Base-by-base conservation (phyloP, 148 eudicot genomes). In the Fagopyrum esculentum region DNA sequence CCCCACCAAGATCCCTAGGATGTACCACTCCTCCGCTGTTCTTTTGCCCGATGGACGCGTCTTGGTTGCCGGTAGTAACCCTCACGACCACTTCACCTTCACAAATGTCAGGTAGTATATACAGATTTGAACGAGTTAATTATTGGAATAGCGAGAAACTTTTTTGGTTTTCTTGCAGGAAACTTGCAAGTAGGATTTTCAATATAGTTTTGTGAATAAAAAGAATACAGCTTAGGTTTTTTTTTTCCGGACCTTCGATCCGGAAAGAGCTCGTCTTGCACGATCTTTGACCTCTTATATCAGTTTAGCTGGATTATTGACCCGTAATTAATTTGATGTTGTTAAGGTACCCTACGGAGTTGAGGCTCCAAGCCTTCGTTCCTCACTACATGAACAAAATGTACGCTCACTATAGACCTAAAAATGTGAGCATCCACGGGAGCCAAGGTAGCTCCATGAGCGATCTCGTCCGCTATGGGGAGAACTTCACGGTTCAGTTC, bases 21-120 rank as follows among this genome's bases (percentile, higher is more conserved):
- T 89, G 94, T 89, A 84, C 63, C 88, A 84, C 60, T 89, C 94
- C 0, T 81, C 94, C 4, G 88, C 94, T 17, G 45, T 86, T 26
- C 86, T 89, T 35, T 26, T 89, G 55, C 89, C 89, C 4, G 87
- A 87, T 73, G 94, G 94, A 5, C 71, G 86, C 40, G 78, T 90
- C 49, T 72, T 90, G 10, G 87, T 90, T 2, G 88, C 79, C 0
- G 94, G 94, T 0, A 76, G 94, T 12, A 87, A 90, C 78, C 89
- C 87, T 6, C 79, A 90, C 73, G 69, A 71, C 6, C 60, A 60
- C 46, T 90, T 87, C 84, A 64, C 49, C 2, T 84, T 76, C 77
- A 56, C 46, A 0, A 79, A 86, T 13, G 91, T 83, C 12, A 46
- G 68, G 68, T 61, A 61, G 4, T 9, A 2, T 51, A 51, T 5